phyloP scores from a whole-genome alignment of 2,329 filamentous ascomycete species.

The Neonectria sp. region DNA sequence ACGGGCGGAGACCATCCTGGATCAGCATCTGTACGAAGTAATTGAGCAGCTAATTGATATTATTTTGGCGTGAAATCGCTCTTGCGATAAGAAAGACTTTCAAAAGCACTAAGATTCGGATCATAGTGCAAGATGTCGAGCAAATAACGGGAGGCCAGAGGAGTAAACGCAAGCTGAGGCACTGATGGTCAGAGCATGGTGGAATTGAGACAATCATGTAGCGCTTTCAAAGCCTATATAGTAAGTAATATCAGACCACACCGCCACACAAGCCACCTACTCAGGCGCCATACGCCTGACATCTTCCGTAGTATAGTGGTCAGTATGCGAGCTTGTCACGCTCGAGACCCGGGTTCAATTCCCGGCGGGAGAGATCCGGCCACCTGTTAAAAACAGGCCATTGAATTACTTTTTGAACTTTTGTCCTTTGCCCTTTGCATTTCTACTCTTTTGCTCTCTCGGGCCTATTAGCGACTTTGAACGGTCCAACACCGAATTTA shows the following conservation, averaged over 20 bases:
- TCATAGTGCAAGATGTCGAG: not conserved
- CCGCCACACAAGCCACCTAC: conserved; percentile 21
- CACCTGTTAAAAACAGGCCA: conserved; percentile 23
- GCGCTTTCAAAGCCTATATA: not conserved
- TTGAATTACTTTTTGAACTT: not conserved
- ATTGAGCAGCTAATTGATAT: not conserved
- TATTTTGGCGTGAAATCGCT: too few relatives aligned
- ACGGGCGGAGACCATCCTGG: not conserved
- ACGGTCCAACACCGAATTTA: not conserved
- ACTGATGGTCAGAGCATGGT: not conserved
- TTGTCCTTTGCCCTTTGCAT: not conserved
- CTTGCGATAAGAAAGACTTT: not conserved
- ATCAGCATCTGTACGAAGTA: not conserved
- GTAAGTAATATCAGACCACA: rapidly evolving
- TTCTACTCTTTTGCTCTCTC: not conserved
- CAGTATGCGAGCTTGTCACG: conserved; percentile 32
- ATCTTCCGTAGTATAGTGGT: conserved; percentile 35
- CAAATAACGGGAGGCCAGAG: not conserved
- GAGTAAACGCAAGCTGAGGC: not conserved
- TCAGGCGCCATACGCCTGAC: conserved; percentile 23
- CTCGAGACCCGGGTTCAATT: conserved; percentile 32
- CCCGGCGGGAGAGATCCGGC: conserved; percentile 29
- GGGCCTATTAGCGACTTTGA: not conserved
- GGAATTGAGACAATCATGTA: not conserved
- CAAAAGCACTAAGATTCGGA: not conserved